phyloP scores from a whole-genome alignment of 73 alveolate species.

The Strombidium stylifer region DNA sequence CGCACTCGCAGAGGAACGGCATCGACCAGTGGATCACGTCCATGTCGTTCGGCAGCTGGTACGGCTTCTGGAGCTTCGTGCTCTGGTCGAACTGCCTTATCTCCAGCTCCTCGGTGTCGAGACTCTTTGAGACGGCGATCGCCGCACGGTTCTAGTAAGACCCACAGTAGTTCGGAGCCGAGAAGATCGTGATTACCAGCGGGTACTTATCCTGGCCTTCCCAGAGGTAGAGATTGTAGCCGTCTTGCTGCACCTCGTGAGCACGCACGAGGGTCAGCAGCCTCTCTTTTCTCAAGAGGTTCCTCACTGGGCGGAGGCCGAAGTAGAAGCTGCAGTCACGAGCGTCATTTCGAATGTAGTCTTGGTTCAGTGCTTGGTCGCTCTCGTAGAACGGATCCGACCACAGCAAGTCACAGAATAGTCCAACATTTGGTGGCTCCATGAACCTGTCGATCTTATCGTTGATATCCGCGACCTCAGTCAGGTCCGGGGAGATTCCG shows the following conservation, averaged over 20 bases:
- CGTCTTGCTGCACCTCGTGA: constrained; percentile 55
- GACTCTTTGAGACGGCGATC: constrained; percentile 56
- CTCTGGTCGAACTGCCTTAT: constrained; percentile 51
- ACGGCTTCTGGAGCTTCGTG: constrained; percentile 61
- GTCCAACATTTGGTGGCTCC: constrained; percentile 96
- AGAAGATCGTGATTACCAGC: constrained; percentile 44
- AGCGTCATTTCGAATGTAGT: constrained; percentile 71
- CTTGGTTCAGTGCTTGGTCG: constrained; percentile 61
- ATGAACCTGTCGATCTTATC: constrained; percentile 71
- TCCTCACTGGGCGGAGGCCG: constrained; percentile 65
- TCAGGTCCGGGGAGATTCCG: constrained; percentile 92
- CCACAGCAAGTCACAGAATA: constrained; percentile 96
- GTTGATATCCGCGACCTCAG: constrained; percentile 75
- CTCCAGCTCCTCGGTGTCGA: constrained; percentile 60
- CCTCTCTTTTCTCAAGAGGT: constrained; percentile 42
- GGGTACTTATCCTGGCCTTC: constrained; percentile 47
- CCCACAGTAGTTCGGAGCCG: constrained; percentile 63
- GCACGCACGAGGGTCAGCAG: constrained; percentile 46
- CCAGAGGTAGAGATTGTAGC: constrained; percentile 67
- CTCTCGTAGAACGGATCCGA: constrained; percentile 93
- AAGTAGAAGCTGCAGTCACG: constrained; percentile 95
- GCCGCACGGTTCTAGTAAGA: constrained; percentile 52
- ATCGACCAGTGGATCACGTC: constrained; percentile 77
- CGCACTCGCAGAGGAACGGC: constrained; percentile 81
- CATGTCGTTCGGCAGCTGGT: constrained; percentile 56